Percentiles rank a stretch among this genome's conserved stretches.
phyloP scores from a whole-genome alignment of 192 early-diverging fungal species.

The Coemansia asiatica region DNA sequence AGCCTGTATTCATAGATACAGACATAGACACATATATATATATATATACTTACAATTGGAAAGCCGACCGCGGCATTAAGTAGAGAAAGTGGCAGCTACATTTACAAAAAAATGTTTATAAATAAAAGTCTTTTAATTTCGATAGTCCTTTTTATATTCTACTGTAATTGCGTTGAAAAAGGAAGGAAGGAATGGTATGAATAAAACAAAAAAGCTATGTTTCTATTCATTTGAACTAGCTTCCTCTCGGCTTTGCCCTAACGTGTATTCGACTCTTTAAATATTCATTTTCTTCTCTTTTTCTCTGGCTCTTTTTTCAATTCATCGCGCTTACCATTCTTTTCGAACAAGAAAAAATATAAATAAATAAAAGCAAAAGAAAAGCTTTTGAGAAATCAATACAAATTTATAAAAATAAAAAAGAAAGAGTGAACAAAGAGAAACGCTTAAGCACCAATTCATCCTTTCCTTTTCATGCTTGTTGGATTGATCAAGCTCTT shows the following conservation, averaged over 20 bases:
- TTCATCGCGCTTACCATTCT: background rate
- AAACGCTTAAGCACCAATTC: background rate
- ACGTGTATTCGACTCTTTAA: too few species aligned
- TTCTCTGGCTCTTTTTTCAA: background rate
- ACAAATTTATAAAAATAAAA: background rate
- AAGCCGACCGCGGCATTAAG: conserved; percentile 85
- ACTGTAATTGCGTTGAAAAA: background rate
- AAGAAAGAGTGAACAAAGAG: background rate
- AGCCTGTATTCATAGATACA: too few species aligned
- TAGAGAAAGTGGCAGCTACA: conserved; percentile 87
- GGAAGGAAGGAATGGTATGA: too few species aligned
- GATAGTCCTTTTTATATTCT: background rate
- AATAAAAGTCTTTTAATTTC: background rate
- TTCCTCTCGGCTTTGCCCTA: background rate
- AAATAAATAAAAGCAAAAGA: background rate
- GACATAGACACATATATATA: background rate
- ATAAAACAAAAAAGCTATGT: too few species aligned
- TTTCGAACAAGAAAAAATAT: background rate
- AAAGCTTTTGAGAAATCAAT: background rate
- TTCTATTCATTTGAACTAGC: background rate
- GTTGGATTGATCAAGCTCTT: background rate
- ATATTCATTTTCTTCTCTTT: too few species aligned
- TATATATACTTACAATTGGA: conserved; percentile 64
- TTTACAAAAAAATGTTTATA: background rate
- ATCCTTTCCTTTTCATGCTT: background rate